A percentile compares a stretch with the other conserved stretches of the same genome.
phyloP scores from a whole-genome alignment of 148 eudicot species.

The Rhododendron henanense region DNA sequence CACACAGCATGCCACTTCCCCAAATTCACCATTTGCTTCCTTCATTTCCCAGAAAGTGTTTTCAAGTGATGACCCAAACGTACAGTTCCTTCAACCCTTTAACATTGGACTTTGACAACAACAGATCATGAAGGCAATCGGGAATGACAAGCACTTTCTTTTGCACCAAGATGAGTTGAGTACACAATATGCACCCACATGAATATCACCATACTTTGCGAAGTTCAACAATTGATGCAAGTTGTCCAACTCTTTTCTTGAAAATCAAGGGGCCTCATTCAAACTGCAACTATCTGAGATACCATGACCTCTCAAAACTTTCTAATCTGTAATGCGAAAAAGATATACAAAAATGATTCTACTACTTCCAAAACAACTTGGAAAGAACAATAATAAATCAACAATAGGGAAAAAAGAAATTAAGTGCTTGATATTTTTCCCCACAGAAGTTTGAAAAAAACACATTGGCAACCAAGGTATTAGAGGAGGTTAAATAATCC shows the following conservation, averaged over 20 bases:
- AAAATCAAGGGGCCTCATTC: neutral
- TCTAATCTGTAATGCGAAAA: neutral
- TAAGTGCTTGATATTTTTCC: neutral
- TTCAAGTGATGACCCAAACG: neutral
- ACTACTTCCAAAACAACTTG: neutral
- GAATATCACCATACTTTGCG: neutral
- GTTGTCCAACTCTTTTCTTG: neutral
- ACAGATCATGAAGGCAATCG: neutral
- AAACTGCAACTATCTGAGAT: neutral
- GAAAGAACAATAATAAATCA: neutral
- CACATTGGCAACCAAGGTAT: neutral
- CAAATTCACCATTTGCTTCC: neutral
- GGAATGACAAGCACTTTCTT: neutral
- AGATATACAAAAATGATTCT: neutral
- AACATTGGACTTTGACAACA: neutral
- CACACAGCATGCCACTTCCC: neutral
- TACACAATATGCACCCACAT: neutral
- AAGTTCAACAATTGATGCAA: neutral
- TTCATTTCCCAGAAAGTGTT: neutral
- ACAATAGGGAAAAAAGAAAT: neutral
- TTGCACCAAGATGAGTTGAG: neutral
- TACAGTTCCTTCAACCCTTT: neutral
- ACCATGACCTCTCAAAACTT: neutral
- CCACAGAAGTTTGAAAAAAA: neutral
- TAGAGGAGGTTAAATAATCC: constrained; percentile 12